phyloP scores from a whole-genome alignment of 2,329 filamentous ascomycete species.

The Orbilia quercus region DNA sequence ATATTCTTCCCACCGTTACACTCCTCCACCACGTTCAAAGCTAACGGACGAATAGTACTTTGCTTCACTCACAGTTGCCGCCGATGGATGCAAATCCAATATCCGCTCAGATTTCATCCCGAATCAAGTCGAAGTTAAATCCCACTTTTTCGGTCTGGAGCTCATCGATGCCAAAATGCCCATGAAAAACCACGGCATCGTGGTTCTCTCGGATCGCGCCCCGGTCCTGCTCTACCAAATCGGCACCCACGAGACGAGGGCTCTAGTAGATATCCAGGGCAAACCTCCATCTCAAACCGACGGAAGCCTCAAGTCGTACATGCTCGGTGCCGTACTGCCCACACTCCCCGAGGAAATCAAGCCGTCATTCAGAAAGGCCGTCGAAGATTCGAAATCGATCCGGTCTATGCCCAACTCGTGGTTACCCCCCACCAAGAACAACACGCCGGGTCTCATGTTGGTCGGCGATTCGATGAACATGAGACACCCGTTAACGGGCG shows the following conservation, averaged over 20 bases:
- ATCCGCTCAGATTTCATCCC: slow-evolving; percentile 84
- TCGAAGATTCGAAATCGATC: slow-evolving; percentile 78
- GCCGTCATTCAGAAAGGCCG: slow-evolving; percentile 78
- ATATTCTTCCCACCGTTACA: slow-evolving; percentile 24
- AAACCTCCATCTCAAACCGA: slow-evolving; percentile 75
- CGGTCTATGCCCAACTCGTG: slow-evolving; percentile 97
- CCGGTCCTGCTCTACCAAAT: slow-evolving; percentile 97
- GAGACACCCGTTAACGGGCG: slow-evolving; percentile 97
- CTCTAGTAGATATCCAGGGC: slow-evolving; percentile 86
- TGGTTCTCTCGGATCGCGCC: slow-evolving; percentile 80
- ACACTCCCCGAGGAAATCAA: slow-evolving; percentile 77
- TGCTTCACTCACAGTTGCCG: slow-evolving; percentile 84
- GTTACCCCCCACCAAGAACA: slow-evolving; percentile 81
- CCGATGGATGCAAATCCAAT: slow-evolving; percentile 91
- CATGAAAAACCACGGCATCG: slow-evolving; percentile 80
- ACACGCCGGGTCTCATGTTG: slow-evolving; percentile 77
- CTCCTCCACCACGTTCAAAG: slow-evolving; percentile 1
- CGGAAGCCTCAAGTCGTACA: slow-evolving; percentile 86
- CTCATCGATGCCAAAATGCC: slow-evolving; percentile 87
- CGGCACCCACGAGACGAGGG: slow-evolving; percentile 90
- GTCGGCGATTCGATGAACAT: slow-evolving; percentile 98
- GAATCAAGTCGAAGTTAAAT: slow-evolving; percentile 75
- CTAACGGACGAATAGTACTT: slow-evolving; percentile 73
- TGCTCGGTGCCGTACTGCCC: slow-evolving; percentile 82
- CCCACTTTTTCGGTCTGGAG: slow-evolving; percentile 93